These are phyloP conservation scores for Salix arbutifolia DNA, from an alignment of 345 rosid species.

Conservation along the genomic window DNA sequence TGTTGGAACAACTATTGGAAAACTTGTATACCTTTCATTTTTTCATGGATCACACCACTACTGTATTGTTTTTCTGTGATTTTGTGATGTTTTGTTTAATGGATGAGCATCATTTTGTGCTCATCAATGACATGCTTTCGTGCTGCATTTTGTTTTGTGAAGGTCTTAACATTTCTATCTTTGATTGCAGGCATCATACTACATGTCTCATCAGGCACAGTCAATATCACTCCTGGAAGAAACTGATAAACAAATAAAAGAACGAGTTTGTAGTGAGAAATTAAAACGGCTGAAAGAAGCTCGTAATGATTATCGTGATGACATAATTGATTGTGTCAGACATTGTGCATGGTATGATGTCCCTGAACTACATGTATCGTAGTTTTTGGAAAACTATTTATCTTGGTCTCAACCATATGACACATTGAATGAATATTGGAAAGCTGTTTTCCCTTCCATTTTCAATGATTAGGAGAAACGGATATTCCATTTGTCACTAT, in stretches of 20 bases:
- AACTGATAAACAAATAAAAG: conserved; percentile 87
- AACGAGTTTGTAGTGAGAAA: conserved; percentile 60
- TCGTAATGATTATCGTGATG: conserved; percentile 79
- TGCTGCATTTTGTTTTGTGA: not conserved
- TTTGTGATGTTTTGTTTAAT: not conserved
- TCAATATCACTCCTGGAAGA: conserved; percentile 81
- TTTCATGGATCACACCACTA: not conserved
- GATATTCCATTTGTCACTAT: not conserved
- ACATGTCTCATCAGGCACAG: conserved; percentile 84
- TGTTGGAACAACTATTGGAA: not conserved
- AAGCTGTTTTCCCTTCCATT: not conserved
- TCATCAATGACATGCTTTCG: not conserved
- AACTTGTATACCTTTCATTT: not conserved
- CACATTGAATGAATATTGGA: not conserved
- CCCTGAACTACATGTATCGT: conserved; percentile 1
- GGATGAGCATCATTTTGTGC: not conserved
- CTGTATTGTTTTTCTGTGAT: not conserved
- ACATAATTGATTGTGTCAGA: conserved; percentile 77
- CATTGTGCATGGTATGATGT: conserved; percentile 78
- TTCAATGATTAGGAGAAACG: not conserved
- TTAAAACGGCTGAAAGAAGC: conserved; percentile 84
- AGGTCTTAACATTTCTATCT: not conserved
- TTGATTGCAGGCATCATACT: conserved; percentile 71
- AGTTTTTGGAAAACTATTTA: conserved; percentile 1
- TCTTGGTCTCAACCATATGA: not conserved